Evolutionary conservation across 345 rosid species (phyloP).

Genomic region (Salix exigua): DNA sequence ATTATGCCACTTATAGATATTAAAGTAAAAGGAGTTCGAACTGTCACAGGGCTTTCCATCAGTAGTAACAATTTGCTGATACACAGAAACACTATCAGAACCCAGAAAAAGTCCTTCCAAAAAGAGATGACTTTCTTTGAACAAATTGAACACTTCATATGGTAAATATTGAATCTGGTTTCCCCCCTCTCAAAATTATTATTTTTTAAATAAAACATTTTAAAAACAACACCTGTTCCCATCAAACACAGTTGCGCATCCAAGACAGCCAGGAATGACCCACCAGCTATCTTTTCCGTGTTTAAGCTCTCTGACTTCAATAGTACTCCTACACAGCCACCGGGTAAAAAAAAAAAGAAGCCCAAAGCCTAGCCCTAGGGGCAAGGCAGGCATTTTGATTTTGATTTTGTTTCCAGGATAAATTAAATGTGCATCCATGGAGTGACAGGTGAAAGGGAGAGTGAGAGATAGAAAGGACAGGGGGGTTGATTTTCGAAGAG

Average conservation of each 20-base stretch:
- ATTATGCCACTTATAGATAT: constrained; percentile 26
- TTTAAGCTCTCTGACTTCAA: constrained; percentile 4
- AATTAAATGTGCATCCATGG: constrained; percentile 17
- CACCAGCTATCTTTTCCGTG: no score
- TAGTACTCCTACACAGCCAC: neutral
- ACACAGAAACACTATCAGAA: constrained; percentile 10
- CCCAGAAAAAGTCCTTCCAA: neutral
- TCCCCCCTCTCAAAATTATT: neutral
- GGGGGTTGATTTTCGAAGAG: constrained; percentile 34
- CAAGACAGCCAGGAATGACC: no score
- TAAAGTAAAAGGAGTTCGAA: neutral
- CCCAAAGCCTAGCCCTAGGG: neutral
- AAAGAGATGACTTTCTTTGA: neutral
- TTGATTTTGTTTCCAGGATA: constrained; percentile 1
- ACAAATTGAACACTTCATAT: constrained; percentile 10
- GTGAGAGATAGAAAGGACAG: constrained; percentile 1
- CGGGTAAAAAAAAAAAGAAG: neutral
- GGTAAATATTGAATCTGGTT: constrained; percentile 19
- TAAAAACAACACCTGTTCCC: no score
- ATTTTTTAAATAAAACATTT: no score
- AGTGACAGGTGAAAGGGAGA: constrained; percentile 2
- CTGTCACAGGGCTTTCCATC: neutral
- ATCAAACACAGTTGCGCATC: no score
- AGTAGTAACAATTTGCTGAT: constrained; percentile 6
- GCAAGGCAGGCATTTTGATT: constrained; percentile 3